Percentiles rank a stretch among this genome's conserved stretches.
phyloP scores from a whole-genome alignment of 2,329 filamentous ascomycete genomes.

The Lachnellula hyalina region DNA sequence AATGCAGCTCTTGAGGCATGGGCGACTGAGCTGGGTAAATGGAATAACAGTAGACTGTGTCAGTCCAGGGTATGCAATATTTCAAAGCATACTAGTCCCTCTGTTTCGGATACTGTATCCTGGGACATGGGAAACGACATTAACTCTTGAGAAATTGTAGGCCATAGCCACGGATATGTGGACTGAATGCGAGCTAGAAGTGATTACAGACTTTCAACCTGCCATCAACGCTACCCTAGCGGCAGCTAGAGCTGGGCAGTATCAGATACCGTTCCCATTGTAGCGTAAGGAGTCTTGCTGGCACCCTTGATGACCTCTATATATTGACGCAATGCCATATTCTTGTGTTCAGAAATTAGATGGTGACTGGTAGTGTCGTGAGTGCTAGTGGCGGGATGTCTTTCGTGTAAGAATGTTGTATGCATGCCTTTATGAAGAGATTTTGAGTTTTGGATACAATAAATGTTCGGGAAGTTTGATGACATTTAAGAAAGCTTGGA shows the following conservation, averaged over 20 bases:
- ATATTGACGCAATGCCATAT: constrained; percentile 1
- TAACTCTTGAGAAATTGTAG: too few relatives aligned
- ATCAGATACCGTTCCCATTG: constrained; percentile 10
- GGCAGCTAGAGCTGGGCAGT: constrained; percentile 6
- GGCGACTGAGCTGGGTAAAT: constrained; percentile 14
- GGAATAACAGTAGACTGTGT: constrained; percentile 15
- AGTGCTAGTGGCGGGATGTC: constrained; percentile 13
- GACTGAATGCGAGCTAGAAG: constrained; percentile 8
- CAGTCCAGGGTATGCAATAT: constrained; percentile 4
- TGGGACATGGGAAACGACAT: too few relatives aligned
- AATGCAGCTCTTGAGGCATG: constrained; percentile 47
- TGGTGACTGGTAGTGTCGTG: constrained; percentile 13
- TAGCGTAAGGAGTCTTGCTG: constrained; percentile 4
- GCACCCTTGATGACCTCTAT: neutral
- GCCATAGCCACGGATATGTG: constrained; percentile 15
- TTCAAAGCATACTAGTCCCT: too few relatives aligned
- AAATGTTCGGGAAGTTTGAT: neutral
- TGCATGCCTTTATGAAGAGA: too few relatives aligned
- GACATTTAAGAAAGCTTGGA: too few relatives aligned
- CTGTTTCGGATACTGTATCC: too few relatives aligned
- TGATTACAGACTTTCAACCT: constrained; percentile 5
- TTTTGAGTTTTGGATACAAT: too few relatives aligned
- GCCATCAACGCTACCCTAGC: constrained; percentile 8
- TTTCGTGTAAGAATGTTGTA: constrained; percentile 4
- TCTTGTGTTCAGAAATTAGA: constrained; percentile 11